Base-by-base conservation (phyloP, 257 asterid species). In the Eucommia ulmoides region DNA sequence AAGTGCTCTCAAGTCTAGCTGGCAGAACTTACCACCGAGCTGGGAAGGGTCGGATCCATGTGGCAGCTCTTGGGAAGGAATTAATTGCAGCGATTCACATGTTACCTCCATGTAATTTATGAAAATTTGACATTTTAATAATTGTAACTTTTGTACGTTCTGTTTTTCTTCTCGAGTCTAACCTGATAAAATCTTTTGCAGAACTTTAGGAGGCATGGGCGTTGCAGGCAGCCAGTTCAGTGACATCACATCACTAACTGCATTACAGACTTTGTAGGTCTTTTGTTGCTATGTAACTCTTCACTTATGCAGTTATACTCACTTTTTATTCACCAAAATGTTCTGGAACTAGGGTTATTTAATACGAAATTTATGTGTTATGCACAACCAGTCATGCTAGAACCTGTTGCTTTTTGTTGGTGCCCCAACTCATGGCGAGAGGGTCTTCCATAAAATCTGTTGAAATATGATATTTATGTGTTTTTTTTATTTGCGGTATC, bases 31-130 rank as follows among this genome's bases (percentile, higher is more conserved):
- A 57, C 97, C 95, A 8, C 94, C 91, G n/a, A 81, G 69, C 66
- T 88, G 97, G 97, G 58, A 23, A 18, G 94, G 89, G 10, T 25
- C 64, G 1, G 97, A 88, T 80, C 94, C 97, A 54, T 88, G 97
- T 60, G 84, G 78, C 50, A 60, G 70, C 53, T 44, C 48, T 2
- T 88, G 97, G 97, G 94, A 78, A 29, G 97, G 97, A 47, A 53
- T 84, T 58, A 49, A 22, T 53, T 84, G 97, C 72, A 72, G 63
- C 2, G 61, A 54, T 49, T 63, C 78, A 22, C 93, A 80, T 0
- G 79, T 88, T 20, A 80, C 74, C 47, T 73, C 93, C 38, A 53
- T 88, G 95, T 80, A 61, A 74, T 79, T 77, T 47, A 45, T 41
- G 19, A 15, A 2, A 44, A 17, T 54, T 41, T 24, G 14, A 50